Conservation (phyloP, 2,329 filamentous ascomycete species). For the Fonsecaea pedrosoi region DNA sequence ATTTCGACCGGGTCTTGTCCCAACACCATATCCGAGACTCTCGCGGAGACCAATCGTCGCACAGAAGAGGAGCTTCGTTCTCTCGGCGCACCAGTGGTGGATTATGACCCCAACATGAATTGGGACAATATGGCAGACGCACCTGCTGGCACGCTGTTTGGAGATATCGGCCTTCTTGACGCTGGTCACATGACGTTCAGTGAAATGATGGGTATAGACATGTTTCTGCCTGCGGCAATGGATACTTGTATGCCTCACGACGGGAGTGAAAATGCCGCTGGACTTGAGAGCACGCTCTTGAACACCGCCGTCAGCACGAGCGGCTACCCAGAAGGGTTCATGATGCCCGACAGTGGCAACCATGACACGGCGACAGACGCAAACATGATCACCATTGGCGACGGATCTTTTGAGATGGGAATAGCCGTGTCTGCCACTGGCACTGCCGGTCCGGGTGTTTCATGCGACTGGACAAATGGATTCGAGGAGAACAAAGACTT, state of each 20-base stretch:
- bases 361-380: neutral
- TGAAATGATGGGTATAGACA: neutral
- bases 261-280: neutral
- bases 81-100: neutral
- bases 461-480: neutral
- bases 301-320: neutral
- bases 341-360: neutral
- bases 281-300: neutral
- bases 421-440: neutral
- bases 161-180: neutral
- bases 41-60: slow-evolving; percentile 13
- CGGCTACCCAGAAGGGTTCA: neutral
- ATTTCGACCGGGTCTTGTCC: slow-evolving; percentile 13
- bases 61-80: neutral
- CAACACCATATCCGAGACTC: slow-evolving; percentile 11
- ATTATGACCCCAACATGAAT: slow-evolving; percentile 2
- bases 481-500: neutral
- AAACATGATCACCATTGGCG: neutral
- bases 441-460: neutral
- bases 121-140: neutral
- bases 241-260: neutral
- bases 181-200: neutral
- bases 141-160: neutral
- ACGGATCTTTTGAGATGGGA: neutral
- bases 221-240: neutral